Percentiles rank a stretch among this genome's conserved stretches.
These are phyloP conservation scores for Alternaria burnsii DNA, from an alignment of 2,329 filamentous ascomycete genomes.

Conservation along the genomic window DNA sequence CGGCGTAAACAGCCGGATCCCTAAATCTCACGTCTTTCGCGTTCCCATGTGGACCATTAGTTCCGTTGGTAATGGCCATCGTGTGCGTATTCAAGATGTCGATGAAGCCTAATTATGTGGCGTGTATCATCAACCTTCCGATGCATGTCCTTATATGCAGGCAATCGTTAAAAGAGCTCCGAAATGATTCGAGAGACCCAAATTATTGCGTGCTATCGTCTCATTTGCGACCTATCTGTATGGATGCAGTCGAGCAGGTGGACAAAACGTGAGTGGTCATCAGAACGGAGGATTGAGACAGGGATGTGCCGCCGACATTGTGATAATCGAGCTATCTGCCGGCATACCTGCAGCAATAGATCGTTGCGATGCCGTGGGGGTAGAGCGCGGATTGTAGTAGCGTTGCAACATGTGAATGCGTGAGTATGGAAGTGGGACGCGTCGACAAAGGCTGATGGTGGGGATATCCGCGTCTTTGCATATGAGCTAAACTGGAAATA, in stretches of 20 bases:
- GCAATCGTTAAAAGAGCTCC: background rate
- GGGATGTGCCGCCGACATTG: background rate
- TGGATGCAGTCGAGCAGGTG: background rate
- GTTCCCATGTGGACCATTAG: constrained; percentile 17
- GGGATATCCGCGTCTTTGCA: background rate
- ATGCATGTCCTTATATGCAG: constrained; percentile 1
- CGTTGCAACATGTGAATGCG: background rate
- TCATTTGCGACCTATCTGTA: background rate
- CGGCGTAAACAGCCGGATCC: constrained; percentile 54
- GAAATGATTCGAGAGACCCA: background rate
- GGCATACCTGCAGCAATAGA: background rate
- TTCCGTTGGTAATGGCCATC: constrained; percentile 23
- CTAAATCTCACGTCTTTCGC: constrained; percentile 20
- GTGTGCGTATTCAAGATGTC: background rate
- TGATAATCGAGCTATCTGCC: background rate
- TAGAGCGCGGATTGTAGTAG: background rate
- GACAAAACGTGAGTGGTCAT: background rate
- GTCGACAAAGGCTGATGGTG: background rate
- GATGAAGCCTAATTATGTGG: background rate
- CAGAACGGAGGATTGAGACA: background rate
- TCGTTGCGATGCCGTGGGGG: background rate
- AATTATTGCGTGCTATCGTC: constrained; percentile 14
- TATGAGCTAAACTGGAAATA: background rate
- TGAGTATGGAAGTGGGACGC: background rate
- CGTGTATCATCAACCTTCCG: background rate